A percentile compares a stretch with the other conserved stretches of the same genome.
Evolutionary conservation across 2,329 filamentous ascomycete species (phyloP).

Genomic region (Arachnomyces sp.): DNA sequence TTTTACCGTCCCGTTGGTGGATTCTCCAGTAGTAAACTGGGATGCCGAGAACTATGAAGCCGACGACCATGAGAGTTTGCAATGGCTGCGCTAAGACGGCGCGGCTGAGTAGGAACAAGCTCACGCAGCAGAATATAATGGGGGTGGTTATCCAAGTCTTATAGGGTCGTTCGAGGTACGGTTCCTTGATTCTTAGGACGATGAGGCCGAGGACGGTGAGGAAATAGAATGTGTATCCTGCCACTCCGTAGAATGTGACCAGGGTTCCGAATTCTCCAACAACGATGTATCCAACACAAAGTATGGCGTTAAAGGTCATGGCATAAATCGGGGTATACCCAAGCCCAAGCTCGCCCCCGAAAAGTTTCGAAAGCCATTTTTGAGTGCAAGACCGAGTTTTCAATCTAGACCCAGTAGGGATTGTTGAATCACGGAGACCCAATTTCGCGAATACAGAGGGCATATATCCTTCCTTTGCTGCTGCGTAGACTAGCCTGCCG

Average conservation of each 20-base stretch:
- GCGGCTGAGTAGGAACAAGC: constrained; percentile 78
- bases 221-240: constrained; percentile 96
- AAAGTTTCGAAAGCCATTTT: constrained; percentile 51
- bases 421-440: constrained; percentile 49
- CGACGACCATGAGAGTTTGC: constrained; percentile 79
- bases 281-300: constrained; percentile 70
- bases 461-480: constrained; percentile 90
- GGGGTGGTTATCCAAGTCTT: constrained; percentile 94
- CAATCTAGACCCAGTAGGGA: constrained; percentile 26
- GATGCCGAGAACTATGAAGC: constrained; percentile 73
- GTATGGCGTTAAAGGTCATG: constrained; percentile 66
- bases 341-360: constrained; percentile 70
- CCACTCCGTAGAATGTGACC: constrained; percentile 94
- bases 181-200: constrained; percentile 77
- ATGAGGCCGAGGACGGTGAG: constrained; percentile 89
- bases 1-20: constrained; percentile 49
- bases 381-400: constrained; percentile 47
- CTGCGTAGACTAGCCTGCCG: constrained; percentile 83
- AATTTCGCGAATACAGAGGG: constrained; percentile 75
- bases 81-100: constrained; percentile 85
- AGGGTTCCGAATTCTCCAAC: constrained; percentile 88
- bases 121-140: constrained; percentile 97
- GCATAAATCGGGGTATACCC: constrained; percentile 94
- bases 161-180: constrained; percentile 80
- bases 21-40: constrained; percentile 87